These are phyloP conservation scores for Fonsecaea erecta DNA, from an alignment of 2,329 filamentous ascomycete species.

Conservation along the genomic window DNA sequence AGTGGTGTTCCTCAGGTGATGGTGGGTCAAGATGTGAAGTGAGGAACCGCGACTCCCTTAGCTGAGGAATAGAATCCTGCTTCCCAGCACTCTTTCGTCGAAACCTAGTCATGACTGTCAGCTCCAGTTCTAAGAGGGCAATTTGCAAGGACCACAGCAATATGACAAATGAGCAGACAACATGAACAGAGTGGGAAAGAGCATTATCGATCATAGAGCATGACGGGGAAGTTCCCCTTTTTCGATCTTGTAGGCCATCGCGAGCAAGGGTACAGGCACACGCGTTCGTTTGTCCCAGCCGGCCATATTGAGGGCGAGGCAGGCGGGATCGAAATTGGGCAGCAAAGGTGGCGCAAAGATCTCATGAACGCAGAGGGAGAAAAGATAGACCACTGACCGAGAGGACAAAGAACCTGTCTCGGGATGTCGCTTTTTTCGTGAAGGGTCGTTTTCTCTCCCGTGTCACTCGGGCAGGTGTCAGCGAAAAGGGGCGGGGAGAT, in stretches of 20 bases:
- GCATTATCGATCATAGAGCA: constrained; percentile 9
- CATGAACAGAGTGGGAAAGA: not conserved
- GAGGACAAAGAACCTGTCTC: constrained; percentile 36
- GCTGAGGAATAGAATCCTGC: constrained; percentile 15
- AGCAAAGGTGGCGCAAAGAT: constrained; percentile 11
- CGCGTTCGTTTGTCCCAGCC: constrained; percentile 10
- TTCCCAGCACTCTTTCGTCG: constrained; percentile 28
- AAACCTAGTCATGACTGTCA: constrained; percentile 33
- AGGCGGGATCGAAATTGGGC: constrained; percentile 25
- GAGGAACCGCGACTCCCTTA: constrained; percentile 18
- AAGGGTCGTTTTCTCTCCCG: constrained; percentile 19
- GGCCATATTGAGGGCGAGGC: constrained; percentile 10
- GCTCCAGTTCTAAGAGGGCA: constrained; percentile 4
- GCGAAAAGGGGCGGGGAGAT: constrained; percentile 21
- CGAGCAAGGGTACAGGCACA: constrained; percentile 10
- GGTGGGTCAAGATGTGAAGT: constrained; percentile 33
- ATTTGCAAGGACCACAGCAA: not conserved
- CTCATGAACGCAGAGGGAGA: constrained; percentile 18
- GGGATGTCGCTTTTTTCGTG: constrained; percentile 27
- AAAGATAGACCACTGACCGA: constrained; percentile 28
- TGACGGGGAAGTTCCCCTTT: constrained; percentile 9
- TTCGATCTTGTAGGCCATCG: constrained; percentile 9
- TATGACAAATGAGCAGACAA: constrained; percentile 5
- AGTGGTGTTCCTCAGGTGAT: constrained; percentile 30
- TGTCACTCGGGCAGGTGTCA: constrained; percentile 31